Percentiles rank a stretch among this genome's conserved stretches.
Evolutionary conservation across 305 asterid species (phyloP).

Genomic region (Ilex paraguariensis): DNA sequence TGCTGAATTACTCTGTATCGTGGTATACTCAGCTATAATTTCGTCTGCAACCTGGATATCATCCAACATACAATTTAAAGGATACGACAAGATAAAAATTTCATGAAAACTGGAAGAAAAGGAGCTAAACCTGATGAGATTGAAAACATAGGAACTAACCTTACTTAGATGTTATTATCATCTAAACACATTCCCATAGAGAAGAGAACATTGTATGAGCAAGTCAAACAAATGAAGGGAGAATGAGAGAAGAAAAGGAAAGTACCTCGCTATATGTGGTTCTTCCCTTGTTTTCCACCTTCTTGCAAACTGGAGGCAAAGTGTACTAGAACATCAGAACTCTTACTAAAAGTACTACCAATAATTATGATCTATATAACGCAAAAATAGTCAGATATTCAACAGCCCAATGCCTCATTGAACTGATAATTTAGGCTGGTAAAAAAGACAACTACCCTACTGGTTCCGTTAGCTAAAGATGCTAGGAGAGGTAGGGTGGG

Average conservation of each 20-base stretch:
- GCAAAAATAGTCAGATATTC: not conserved
- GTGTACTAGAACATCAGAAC: not conserved
- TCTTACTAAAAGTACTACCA: too few species aligned
- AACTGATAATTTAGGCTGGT: not conserved
- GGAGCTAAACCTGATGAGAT: slow-evolving; percentile 4
- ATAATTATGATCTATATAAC: not conserved
- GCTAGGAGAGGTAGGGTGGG: not conserved
- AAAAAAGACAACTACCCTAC: not conserved
- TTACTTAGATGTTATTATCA: not conserved
- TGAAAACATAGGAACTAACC: too few species aligned
- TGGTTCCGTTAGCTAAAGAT: not conserved
- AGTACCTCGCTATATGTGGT: slow-evolving; percentile 54
- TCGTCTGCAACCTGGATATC: slow-evolving; percentile 55
- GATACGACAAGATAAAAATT: too few species aligned
- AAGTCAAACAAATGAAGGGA: slow-evolving; percentile 7
- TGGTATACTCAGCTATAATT: slow-evolving; percentile 50
- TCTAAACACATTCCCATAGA: not conserved
- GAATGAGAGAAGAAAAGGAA: not conserved
- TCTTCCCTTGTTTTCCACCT: slow-evolving; percentile 58
- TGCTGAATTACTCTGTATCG: slow-evolving; percentile 21
- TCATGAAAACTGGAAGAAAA: slow-evolving; percentile 7
- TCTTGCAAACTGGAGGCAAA: slow-evolving; percentile 44
- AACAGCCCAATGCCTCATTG: not conserved
- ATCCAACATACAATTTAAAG: not conserved
- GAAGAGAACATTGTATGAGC: not conserved